Conservation (phyloP, 2,329 filamentous ascomycete species). For the Epichloe glyceriae region DNA sequence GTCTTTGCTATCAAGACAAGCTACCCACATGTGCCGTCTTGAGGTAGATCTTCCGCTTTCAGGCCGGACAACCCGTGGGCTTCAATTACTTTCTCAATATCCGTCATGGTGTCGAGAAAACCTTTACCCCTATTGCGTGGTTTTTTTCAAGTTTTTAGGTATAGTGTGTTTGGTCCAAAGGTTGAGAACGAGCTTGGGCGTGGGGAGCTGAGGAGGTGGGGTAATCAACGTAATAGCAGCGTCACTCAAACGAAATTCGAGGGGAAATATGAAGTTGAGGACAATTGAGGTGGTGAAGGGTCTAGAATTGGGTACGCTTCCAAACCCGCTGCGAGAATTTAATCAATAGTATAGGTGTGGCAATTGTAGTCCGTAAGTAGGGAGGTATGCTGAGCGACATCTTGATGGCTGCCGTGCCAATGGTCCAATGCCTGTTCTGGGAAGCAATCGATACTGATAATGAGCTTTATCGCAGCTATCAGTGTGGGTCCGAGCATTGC, state of each 20-base stretch:
- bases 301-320: neutral
- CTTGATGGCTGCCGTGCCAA: neutral
- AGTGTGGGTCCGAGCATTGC: neutral
- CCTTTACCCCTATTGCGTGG: neutral
- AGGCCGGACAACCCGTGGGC: constrained; percentile 15
- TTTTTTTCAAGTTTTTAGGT: neutral
- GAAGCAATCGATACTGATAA: neutral
- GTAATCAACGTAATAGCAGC: neutral
- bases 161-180: neutral
- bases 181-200: neutral
- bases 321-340: neutral
- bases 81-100: constrained; percentile 3
- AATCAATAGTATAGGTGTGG: neutral
- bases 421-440: neutral
- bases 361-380: neutral
- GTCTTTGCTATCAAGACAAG: neutral
- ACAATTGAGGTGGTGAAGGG: neutral
- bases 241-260: neutral
- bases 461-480: neutral
- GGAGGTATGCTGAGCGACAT: neutral
- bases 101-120: constrained; percentile 1
- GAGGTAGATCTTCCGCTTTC: constrained; percentile 39
- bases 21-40: constrained; percentile 57
- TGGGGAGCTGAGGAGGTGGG: neutral
- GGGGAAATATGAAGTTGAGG: neutral